Evolutionary conservation across 306 rosid species (phyloP).

Genomic region (Clitoria ternatea): DNA sequence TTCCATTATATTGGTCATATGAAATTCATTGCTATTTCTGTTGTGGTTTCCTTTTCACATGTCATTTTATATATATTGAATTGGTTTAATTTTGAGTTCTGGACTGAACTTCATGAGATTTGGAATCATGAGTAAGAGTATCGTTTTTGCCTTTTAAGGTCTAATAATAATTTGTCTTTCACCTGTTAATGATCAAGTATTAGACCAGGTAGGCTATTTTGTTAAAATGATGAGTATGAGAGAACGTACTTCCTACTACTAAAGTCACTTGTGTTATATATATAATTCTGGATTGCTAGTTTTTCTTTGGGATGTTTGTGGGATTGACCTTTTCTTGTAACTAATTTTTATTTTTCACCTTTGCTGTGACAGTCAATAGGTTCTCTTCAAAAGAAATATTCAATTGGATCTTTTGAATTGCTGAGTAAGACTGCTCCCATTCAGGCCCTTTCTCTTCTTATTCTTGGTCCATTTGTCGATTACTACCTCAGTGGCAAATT

Average conservation of each 20-base stretch:
- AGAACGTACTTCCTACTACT: neutral
- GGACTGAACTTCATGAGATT: neutral
- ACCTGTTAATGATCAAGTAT: neutral
- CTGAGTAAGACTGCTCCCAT: slow-evolving; percentile 96
- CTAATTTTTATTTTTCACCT: neutral
- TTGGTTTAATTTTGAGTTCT: neutral
- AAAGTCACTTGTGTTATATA: neutral
- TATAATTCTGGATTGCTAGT: no score
- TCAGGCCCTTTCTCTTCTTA: slow-evolving; percentile 77
- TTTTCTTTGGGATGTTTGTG: neutral
- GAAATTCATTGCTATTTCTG: neutral
- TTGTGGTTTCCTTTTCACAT: neutral
- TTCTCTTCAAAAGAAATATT: slow-evolving; percentile 88
- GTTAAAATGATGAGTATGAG: slow-evolving; percentile 1
- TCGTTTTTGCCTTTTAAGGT: slow-evolving; percentile 4
- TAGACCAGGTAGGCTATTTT: neutral
- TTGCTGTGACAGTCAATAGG: slow-evolving; percentile 74
- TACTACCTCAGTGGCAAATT: slow-evolving; percentile 63
- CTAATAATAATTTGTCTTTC: neutral
- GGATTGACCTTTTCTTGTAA: slow-evolving; percentile 3
- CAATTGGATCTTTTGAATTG: slow-evolving; percentile 95
- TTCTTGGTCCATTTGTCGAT: slow-evolving; percentile 81
- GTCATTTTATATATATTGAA: slow-evolving; percentile 13
- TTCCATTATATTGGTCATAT: neutral
- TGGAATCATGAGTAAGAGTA: neutral